These are phyloP conservation scores for Euphrasia confusa DNA, from an alignment of 257 asterid species.

Conservation along the genomic window DNA sequence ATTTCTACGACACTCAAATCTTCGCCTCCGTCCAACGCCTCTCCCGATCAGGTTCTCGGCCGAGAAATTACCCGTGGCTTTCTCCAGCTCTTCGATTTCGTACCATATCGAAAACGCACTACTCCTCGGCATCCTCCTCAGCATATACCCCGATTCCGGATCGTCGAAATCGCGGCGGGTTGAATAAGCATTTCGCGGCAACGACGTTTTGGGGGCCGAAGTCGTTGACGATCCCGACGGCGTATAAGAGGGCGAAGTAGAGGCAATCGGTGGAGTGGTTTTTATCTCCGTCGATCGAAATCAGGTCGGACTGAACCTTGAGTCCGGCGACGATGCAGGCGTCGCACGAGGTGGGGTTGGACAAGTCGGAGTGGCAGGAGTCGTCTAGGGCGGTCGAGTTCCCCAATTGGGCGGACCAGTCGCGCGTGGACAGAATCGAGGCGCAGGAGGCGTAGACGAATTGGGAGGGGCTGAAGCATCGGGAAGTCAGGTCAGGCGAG, in stretches of 20 bases:
- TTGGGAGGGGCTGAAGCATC: slow-evolving; percentile 57
- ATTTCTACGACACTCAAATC: no score
- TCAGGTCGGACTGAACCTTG: no score
- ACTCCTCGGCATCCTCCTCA: slow-evolving; percentile 45
- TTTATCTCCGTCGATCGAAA: no score
- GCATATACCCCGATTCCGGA: slow-evolving; percentile 30
- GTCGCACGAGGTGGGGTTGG: no score
- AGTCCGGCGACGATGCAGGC: no score
- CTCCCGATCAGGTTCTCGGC: slow-evolving; percentile 66
- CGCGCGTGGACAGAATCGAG: slow-evolving; percentile 15
- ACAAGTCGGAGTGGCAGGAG: no score
- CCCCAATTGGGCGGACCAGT: slow-evolving; percentile 41
- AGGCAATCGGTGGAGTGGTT: slow-evolving; percentile 58
- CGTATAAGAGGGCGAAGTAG: slow-evolving; percentile 66
- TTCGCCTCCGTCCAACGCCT: slow-evolving; percentile 26
- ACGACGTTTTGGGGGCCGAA: slow-evolving; percentile 65
- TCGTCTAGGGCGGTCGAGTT: no score
- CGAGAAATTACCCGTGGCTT: slow-evolving; percentile 63
- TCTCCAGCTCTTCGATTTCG: slow-evolving; percentile 65
- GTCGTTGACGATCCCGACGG: slow-evolving; percentile 78
- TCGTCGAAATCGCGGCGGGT: slow-evolving; percentile 22
- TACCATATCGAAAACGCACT: slow-evolving; percentile 61
- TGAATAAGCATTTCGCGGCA: slow-evolving; percentile 55
- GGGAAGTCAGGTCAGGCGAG: slow-evolving; percentile 47
- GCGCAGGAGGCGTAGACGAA: no score